Percentiles rank a stretch among this genome's conserved stretches.
Conservation (phyloP, 2,329 filamentous ascomycete species). For the Cladosporium sp. region DNA sequence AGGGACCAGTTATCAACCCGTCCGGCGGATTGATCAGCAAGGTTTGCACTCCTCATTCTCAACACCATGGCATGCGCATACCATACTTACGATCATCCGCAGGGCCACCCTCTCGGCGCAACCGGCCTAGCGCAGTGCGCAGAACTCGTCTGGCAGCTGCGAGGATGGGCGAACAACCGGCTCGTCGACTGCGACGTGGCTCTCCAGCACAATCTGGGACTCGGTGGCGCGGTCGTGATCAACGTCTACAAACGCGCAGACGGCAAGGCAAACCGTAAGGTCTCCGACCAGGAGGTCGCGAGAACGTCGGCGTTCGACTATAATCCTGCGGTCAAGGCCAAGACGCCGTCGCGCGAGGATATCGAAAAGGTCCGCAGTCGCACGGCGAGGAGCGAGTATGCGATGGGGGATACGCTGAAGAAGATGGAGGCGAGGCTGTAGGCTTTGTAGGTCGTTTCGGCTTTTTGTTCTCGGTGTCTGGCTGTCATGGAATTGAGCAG, state of each 20-base stretch:
- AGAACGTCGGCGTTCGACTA: conserved; percentile 73
- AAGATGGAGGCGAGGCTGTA: conserved; percentile 68
- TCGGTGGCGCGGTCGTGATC: conserved; percentile 85
- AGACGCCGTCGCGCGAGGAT: conserved; percentile 78
- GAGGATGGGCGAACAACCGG: conserved; percentile 87
- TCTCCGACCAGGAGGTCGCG: conserved; percentile 62
- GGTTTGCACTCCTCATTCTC: neutral
- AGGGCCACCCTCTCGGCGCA: conserved; percentile 83
- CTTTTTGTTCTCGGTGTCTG: no score
- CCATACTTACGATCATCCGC: neutral
- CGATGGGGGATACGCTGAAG: conserved; percentile 68
- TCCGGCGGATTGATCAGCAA: conserved; percentile 92
- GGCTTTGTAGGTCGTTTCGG: conserved; percentile 46
- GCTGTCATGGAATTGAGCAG: no score
- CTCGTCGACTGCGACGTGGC: conserved; percentile 66
- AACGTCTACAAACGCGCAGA: conserved; percentile 86
- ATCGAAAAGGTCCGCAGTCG: conserved; percentile 65
- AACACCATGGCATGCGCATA: neutral
- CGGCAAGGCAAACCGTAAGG: conserved; percentile 57
- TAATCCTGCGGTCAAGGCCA: conserved; percentile 85
- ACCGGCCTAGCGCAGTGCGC: conserved; percentile 90
- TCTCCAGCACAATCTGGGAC: conserved; percentile 87
- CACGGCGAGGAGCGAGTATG: conserved; percentile 64
- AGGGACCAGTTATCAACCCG: conserved; percentile 77
- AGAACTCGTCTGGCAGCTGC: conserved; percentile 88